phyloP scores from a whole-genome alignment of 495 filamentous ascomycete species.

The Trichocladium antarcticum region DNA sequence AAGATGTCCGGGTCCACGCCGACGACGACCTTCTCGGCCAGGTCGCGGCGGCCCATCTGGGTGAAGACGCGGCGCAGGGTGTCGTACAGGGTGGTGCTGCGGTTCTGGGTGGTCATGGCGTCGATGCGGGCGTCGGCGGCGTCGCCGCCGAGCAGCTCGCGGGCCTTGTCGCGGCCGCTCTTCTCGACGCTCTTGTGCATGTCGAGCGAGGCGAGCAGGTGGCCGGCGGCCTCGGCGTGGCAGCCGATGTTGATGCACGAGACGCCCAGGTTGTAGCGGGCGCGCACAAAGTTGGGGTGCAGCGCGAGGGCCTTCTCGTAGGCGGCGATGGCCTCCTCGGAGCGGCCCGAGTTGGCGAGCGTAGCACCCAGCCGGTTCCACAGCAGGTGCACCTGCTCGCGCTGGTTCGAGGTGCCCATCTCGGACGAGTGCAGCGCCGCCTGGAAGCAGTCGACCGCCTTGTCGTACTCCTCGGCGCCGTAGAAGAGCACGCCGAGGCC shows the following conservation, averaged over 20 bases:
- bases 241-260: constrained; percentile 96
- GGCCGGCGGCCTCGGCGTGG: constrained; percentile 82
- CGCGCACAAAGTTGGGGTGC: constrained; percentile 89
- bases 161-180: constrained; percentile 69
- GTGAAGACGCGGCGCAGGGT: constrained; percentile 84
- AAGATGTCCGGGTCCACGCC: constrained; percentile 90
- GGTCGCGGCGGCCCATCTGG: constrained; percentile 82
- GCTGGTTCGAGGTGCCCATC: constrained; percentile 61
- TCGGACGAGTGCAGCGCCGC: constrained; percentile 76
- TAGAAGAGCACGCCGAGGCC: constrained; percentile 97
- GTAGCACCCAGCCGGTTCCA: constrained; percentile 98
- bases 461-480: constrained; percentile 92
- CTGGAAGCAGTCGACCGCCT: constrained; percentile 96
- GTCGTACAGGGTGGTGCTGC: constrained; percentile 92
- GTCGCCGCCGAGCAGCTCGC: constrained; percentile 63
- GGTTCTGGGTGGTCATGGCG: constrained; percentile 77
- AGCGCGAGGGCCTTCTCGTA: constrained; percentile 86
- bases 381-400: constrained; percentile 73
- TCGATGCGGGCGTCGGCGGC: constrained; percentile 56
- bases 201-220: constrained; percentile 83
- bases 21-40: constrained; percentile 73
- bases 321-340: constrained; percentile 89
- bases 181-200: constrained; percentile 94
- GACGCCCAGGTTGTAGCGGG: constrained; percentile 92
- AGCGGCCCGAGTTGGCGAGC: constrained; percentile 83